Evolutionary conservation across 495 filamentous ascomycete genomes (phyloP), one percentile per base, ranked within the genome.

Genomic region (Oleoguttula mirabilis): DNA sequence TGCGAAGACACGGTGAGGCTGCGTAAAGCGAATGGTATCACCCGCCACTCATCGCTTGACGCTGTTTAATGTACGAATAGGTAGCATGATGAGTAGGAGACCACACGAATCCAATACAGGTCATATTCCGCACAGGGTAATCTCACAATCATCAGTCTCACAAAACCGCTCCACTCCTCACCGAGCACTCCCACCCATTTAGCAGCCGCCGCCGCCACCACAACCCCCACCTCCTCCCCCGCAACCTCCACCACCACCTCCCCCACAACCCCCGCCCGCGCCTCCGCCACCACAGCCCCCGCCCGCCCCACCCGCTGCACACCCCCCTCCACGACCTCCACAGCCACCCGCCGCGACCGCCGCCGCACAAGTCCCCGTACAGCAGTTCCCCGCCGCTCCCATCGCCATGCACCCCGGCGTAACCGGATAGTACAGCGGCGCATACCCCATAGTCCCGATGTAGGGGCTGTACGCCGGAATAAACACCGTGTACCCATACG

Each of bases 291-390:
- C 57, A 10, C 51, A 55, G 22, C 57, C 57, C 21, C 54, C 57
- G 35, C 58, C 53, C 12, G 48, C 56, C 1, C 65, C 67, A 32
- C 45, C 58, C 25, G 52, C 60, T n/a, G n/a, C n/a, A 40, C 65
- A 62, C 52, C 70, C 66, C 23, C 63, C 61, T 36, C 66, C 54
- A 2, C 66, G 59, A 10, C 62, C 64, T 16, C 69, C 69, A 44
- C 65, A 68, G 50, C 70, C 70, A 8, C 73, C 71, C 27, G 69
- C 68, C 11, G 73, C 71, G n/a, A 67, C 72, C 1, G 57, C 69
- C 11, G 64, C 74, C 0, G 65, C 71, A 58, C 73, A 71, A 15
- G 66, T 66, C 6, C 69, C 68, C 3, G 49, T 46, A 15, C 47
- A 57, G 55, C 69, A 71, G 35, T 52, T 61, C 2, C 66, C 68